Conservation (phyloP, 1,284 basidiomycete species). For the Pseudozyma tsukubaensis region DNA sequence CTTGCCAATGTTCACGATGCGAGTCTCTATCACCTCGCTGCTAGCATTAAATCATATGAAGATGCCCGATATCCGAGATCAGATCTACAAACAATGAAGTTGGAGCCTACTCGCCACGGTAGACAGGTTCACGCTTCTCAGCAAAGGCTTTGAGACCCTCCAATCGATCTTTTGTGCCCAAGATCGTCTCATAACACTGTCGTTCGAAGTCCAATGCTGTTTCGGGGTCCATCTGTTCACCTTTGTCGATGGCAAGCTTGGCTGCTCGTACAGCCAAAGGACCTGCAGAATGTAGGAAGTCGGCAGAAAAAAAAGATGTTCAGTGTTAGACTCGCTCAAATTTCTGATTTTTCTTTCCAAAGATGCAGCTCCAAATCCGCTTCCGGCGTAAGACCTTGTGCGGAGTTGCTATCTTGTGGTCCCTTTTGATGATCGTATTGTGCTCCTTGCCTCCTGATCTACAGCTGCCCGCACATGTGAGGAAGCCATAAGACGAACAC, state of each 20-base stretch:
- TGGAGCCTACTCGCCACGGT: slow-evolving; percentile 78
- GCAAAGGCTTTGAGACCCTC: slow-evolving; percentile 90
- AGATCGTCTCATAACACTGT: slow-evolving; percentile 84
- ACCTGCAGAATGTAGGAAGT: slow-evolving; percentile 71
- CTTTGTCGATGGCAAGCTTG: slow-evolving; percentile 85
- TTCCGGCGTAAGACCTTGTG: slow-evolving; percentile 6
- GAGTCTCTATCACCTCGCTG: no score
- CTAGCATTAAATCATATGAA: no score
- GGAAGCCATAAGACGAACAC: not conserved
- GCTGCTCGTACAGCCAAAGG: slow-evolving; percentile 88
- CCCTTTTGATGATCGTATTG: slow-evolving; percentile 1
- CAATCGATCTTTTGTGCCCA: slow-evolving; percentile 80
- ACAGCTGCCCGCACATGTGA: slow-evolving; percentile 6
- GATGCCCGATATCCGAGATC: slow-evolving; percentile 35
- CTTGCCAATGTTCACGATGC: not conserved
- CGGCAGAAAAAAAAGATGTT: not conserved
- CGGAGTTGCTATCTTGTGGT: slow-evolving; percentile 11
- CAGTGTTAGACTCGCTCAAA: slow-evolving; percentile 13
- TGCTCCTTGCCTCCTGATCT: not conserved
- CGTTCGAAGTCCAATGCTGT: slow-evolving; percentile 87
- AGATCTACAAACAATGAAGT: not conserved
- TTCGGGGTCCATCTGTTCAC: slow-evolving; percentile 76
- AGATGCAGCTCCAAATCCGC: slow-evolving; percentile 1
- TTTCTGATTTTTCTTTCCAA: no score
- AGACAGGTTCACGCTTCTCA: slow-evolving; percentile 85